These are phyloP conservation scores for Purpureocillium lavendulum DNA, from an alignment of 2,329 filamentous ascomycete species.

Conservation along the genomic window DNA sequence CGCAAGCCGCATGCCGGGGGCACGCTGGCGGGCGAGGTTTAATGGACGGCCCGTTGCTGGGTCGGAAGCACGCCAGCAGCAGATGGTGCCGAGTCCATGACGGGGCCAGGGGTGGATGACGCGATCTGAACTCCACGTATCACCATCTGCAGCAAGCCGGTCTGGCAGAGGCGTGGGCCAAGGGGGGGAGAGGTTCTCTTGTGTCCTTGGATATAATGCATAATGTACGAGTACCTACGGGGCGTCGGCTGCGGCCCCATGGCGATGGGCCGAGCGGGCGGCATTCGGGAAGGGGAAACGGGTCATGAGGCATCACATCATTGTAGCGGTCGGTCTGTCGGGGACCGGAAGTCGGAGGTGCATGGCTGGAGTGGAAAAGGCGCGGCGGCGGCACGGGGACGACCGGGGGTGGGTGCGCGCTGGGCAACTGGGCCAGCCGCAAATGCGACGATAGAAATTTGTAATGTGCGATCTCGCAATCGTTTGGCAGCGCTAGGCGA, in stretches of 20 bases:
- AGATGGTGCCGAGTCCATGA: background rate
- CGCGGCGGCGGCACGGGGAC: no score
- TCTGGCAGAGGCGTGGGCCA: slow-evolving; percentile 1
- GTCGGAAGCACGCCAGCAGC: background rate
- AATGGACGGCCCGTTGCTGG: slow-evolving; percentile 8
- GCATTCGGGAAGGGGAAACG: slow-evolving; percentile 5
- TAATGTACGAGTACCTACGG: background rate
- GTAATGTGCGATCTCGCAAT: slow-evolving; percentile 15
- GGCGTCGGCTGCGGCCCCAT: background rate
- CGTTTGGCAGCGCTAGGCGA: slow-evolving; percentile 18
- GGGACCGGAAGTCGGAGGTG: slow-evolving; percentile 7
- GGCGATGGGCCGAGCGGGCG: background rate
- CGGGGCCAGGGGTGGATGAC: slow-evolving; percentile 7
- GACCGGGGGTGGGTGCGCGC: no score
- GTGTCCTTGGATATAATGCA: no score
- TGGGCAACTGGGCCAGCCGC: background rate
- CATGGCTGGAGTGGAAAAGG: background rate
- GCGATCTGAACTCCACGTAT: slow-evolving; percentile 9
- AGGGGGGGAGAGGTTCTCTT: background rate
- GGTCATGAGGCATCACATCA: slow-evolving; percentile 5
- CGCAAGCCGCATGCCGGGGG: slow-evolving; percentile 40
- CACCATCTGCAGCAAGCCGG: slow-evolving; percentile 4
- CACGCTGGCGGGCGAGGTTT: slow-evolving; percentile 25
- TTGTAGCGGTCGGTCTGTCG: slow-evolving; percentile 1
- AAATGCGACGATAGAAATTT: slow-evolving; percentile 13